Evolutionary conservation across 441 rosid species (phyloP).

Genomic region (Erodium trifolium): DNA sequence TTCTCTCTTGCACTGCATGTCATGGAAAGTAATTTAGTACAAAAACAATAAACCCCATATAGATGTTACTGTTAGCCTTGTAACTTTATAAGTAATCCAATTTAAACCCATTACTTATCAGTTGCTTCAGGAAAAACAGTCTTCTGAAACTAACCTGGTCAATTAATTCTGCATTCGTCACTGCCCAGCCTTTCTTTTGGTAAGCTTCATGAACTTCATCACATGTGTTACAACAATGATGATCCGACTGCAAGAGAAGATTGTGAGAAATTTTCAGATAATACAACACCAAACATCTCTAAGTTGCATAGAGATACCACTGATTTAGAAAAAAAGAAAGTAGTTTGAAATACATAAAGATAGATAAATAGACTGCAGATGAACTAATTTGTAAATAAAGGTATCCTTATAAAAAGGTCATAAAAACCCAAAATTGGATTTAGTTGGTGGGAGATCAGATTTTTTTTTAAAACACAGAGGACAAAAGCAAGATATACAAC

Average conservation of each 20-base stretch:
- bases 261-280: conserved; percentile 2
- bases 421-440: background rate
- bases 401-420: background rate
- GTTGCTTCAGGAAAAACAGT: background rate
- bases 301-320: background rate
- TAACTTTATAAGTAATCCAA: background rate
- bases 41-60: background rate
- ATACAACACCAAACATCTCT: background rate
- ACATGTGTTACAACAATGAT: conserved; percentile 79
- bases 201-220: conserved; percentile 98
- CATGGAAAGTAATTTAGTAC: background rate
- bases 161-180: conserved; percentile 68
- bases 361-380: background rate
- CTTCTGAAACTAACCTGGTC: conserved; percentile 55
- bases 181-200: conserved; percentile 88
- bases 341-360: background rate
- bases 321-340: background rate
- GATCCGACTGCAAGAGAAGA: conserved; percentile 47
- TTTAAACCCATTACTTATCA: background rate
- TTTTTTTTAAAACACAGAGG: background rate
- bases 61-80: background rate
- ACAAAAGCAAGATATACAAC: background rate
- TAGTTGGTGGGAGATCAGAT: background rate
- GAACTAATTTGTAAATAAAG: background rate
- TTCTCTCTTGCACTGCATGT: conserved; percentile 79